Conservation (phyloP, 805 yeast species). For the Saccharomycopsis selenospora region DNA sequence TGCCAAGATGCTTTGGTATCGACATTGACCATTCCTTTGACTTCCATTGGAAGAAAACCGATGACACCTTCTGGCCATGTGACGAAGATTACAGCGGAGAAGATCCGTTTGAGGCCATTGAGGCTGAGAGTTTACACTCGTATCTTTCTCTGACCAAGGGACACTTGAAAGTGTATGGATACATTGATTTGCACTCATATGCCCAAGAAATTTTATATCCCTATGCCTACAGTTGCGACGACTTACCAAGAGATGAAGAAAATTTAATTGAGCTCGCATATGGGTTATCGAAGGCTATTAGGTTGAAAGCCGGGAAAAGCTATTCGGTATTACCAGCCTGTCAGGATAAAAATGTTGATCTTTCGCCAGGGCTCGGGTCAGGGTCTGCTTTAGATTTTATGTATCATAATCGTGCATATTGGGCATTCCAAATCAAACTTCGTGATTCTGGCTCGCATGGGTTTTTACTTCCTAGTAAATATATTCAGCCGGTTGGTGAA, state of each 20-base stretch:
- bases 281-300: slow-evolving; percentile 68
- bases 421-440: slow-evolving; percentile 79
- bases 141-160: slow-evolving; percentile 41
- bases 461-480: slow-evolving; percentile 63
- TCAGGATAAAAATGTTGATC: slow-evolving; percentile 66
- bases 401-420: slow-evolving; percentile 68
- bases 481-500: slow-evolving; percentile 67
- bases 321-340: slow-evolving; percentile 76
- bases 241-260: slow-evolving; percentile 71
- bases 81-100: slow-evolving; percentile 81
- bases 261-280: slow-evolving; percentile 74
- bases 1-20: slow-evolving; percentile 67
- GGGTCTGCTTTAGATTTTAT: slow-evolving; percentile 78
- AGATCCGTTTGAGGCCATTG: slow-evolving; percentile 58
- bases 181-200: slow-evolving; percentile 77
- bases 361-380: slow-evolving; percentile 66
- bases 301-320: slow-evolving; percentile 52
- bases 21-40: slow-evolving; percentile 83
- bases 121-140: slow-evolving; percentile 42
- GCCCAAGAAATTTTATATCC: slow-evolving; percentile 80
- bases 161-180: slow-evolving; percentile 63
- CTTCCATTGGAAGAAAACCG: slow-evolving; percentile 61
- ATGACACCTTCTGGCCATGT: slow-evolving; percentile 52
- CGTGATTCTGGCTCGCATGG: slow-evolving; percentile 83
- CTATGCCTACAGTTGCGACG: slow-evolving; percentile 71